Evolutionary conservation across 164 flowering plant species (phyloP), one percentile per base, ranked within the genome.

Genomic region (Stephania cephalantha): DNA sequence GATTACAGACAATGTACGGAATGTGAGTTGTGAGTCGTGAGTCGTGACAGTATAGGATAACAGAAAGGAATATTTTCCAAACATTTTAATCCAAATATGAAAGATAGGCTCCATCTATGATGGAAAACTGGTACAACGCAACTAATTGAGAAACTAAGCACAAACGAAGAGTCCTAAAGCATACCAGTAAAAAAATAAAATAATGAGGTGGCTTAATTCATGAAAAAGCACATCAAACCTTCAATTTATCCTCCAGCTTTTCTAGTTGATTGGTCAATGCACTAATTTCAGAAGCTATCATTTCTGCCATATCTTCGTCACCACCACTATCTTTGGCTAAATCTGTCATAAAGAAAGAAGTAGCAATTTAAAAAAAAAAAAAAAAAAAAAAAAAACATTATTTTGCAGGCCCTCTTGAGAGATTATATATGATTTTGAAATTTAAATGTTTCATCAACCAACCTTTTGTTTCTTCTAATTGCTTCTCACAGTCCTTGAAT

Each of bases 271-370:
- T 81, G 30, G 88, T 84, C 75, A 96, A 85, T 70, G 86, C 80
- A 46, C 80, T 81, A 71, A 93, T 78, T 84, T 96, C 99, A 73
- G 58, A 86, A 70, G 87, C 86, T 70, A 96, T 91, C 98, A 96
- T 96, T 84, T 91, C 92, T 17, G 86, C 88, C 99, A 96, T 93
- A 73, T 96, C 99, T 78, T 82, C 95, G 75, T 93, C 97, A 75
- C 76, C 70, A n/a, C 82, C 88, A 48, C 83, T 89, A 70, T 93
- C 98, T 83, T 91, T 88, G 31, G 89, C 86, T 76, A 96, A 84
- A 79, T 83, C 99, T 96, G 85, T 50, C 55, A 80, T 53, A 18
- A 73, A 72, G n/a, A 75, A 75, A 64, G 45, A 10, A 65, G 9
- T 30, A 75, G 63, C 29, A 5, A 29, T 68, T 18, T 72, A 52